Evolutionary conservation across 345 rosid species (phyloP), one percentile per base, ranked within the genome.

Genomic region (Pistacia vera): DNA sequence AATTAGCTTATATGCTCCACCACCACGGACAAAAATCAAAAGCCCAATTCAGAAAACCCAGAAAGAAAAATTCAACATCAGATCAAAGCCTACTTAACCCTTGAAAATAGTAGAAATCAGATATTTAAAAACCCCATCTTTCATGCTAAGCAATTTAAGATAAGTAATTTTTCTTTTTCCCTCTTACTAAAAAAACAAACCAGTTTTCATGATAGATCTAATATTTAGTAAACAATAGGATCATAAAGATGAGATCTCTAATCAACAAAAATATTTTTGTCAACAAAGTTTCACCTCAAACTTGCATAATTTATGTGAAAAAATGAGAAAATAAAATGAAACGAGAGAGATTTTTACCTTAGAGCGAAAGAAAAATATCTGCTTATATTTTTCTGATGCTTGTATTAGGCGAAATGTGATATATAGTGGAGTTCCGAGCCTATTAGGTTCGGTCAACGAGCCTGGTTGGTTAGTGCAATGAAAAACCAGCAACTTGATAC

Each of bases 401-500:
- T 2, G 11, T 5, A 48, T 14, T 66, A 12, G 48, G 7, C 2
- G 28, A 11, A 16, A 0, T 46, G 36, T 5, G 0, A 17, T 35
- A 63, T 74, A 74, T 51, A 52, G 10, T n/a, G n/a, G 67, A 3
- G 1, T 4, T 60, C 68, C 68, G 60, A 63, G 16, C 49, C 70
- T 63, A 38, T 54, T 63, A 6, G 70, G 36, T 74, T 74, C 70
- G 63, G 63, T 8, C 0, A 13, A 2, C 62, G 54, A 33, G 11
- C 16, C 62, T 63, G 14, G 5, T 28, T 9, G 62, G 62, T 74
- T 52, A 20, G 70, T 62, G 2, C 30, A 57, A 14, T 17, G 1
- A 4, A 10, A 48, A 2, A 22, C 41, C 38, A 8, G 55, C 67
- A 4, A 60, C 44, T 61, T 28, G 75, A 5, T 58, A 12, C 11